Conservation (phyloP, 768 basidiomycete genomes). For the Strobilomyces dryophilus region DNA sequence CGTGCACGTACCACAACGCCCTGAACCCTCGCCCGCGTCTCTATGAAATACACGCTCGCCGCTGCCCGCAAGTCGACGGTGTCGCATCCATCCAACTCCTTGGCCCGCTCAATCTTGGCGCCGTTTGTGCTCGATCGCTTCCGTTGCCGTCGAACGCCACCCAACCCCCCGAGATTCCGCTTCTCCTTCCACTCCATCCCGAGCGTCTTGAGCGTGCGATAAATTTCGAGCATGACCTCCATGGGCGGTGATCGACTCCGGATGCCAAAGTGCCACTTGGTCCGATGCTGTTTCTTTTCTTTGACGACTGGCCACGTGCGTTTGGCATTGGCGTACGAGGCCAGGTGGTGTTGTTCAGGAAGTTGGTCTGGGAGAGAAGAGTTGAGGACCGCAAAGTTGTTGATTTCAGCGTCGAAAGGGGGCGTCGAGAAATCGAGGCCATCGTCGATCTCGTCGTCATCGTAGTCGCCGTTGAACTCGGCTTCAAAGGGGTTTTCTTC, state of each 20-base stretch:
- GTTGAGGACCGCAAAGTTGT: constrained; percentile 84
- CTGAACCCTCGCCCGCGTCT: constrained; percentile 85
- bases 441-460: constrained; percentile 56
- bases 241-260: constrained; percentile 91
- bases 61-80: constrained; percentile 63
- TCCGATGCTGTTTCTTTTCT: constrained; percentile 69
- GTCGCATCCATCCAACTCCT: constrained; percentile 55
- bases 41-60: constrained; percentile 86
- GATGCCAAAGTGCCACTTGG: constrained; percentile 98
- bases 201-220: constrained; percentile 81
- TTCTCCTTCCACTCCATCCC: constrained; percentile 99
- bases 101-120: constrained; percentile 58
- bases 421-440: constrained; percentile 47
- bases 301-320: constrained; percentile 42
- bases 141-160: constrained; percentile 40
- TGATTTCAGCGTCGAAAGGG: constrained; percentile 34
- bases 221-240: constrained; percentile 99
- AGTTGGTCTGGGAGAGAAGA: constrained; percentile 68
- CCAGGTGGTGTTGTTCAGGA: constrained; percentile 66
- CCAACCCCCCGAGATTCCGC: constrained; percentile 68
- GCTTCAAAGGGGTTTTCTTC: constrained; percentile 80
- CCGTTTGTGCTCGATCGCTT: constrained; percentile 31
- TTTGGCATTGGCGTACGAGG: constrained; percentile 57
- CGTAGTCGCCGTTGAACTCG: constrained; percentile 49
- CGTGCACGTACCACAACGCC: constrained; percentile 76